Evolutionary conservation across 2,329 filamentous ascomycete species (phyloP), one percentile per base, ranked within the genome.

Genomic region (Raffaelea albimanens): DNA sequence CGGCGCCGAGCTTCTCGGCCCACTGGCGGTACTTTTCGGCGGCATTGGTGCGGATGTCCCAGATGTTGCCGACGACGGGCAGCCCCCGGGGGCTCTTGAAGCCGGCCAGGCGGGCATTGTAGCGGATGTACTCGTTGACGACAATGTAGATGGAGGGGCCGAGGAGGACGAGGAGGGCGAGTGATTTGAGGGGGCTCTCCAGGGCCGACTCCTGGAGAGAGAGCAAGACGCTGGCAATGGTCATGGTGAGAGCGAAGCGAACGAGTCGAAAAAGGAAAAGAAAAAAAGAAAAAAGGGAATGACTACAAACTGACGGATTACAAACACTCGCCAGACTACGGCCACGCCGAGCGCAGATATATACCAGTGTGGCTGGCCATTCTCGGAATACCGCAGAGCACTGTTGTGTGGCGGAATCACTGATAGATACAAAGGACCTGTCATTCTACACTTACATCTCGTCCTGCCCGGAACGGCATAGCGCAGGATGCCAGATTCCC

Each of bases 1-100:
- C 80, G 2, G 75, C 73, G 1, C 79, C 79, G 45, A 76, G 82
- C 50, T 75, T 71, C 53, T 75, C 72, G 1, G 72, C 76, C 73
- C 78, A 80, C 59, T 13, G 21, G 10, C 47, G 47, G 19, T 49
- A 49, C 39, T 45, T 16, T 43, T 49, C 47, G 3, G 47, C 47
- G 11, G 47, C 47, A 29, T 49, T 45, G 2, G 14, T 42, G 22
- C 45, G 46, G 8, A 53, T 44, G 11, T 48, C 50, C 33, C 47
- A 44, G 4, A 53, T 38, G 43, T 52, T 52, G n/a, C 52, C 52
- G 7, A 53, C 38, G 1, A 53, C 16, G 1, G 50, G 50, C 4
- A 46, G 38, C n/a, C 50, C 47, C 29, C 23, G 42, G 5, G 52
- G 52, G 23, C 52, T 46, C 1, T 43, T n/a, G 10, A 52, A 16